Evolutionary conservation across 768 basidiomycete species (phyloP).

Genomic region (Xerocomus spinulosus): DNA sequence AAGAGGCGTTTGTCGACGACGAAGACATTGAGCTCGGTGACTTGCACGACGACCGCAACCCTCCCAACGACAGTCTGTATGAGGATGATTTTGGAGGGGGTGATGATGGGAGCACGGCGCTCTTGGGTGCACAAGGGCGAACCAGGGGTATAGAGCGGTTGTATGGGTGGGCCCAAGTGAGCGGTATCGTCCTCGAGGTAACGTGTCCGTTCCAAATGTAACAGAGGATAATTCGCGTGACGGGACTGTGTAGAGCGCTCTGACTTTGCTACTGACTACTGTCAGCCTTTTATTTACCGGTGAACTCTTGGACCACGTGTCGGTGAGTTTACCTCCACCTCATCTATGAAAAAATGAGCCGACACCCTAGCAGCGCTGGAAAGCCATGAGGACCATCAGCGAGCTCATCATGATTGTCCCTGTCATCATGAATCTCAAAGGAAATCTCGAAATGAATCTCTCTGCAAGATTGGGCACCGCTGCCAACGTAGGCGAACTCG

Average conservation of each 20-base stretch:
- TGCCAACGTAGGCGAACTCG: slow-evolving; percentile 89
- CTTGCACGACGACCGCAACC: slow-evolving; percentile 25
- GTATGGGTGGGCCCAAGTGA: slow-evolving; percentile 50
- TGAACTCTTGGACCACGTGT: slow-evolving; percentile 80
- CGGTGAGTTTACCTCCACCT: slow-evolving; percentile 47
- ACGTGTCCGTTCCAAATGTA: slow-evolving; percentile 15
- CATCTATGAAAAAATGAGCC: slow-evolving; percentile 2
- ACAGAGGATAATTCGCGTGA: not conserved
- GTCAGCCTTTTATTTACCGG: slow-evolving; percentile 87
- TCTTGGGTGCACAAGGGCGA: slow-evolving; percentile 37
- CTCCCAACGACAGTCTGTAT: slow-evolving; percentile 17
- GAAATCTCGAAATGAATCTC: slow-evolving; percentile 99
- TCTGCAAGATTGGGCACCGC: slow-evolving; percentile 94
- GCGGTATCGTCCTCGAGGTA: slow-evolving; percentile 70
- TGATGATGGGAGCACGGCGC: slow-evolving; percentile 41
- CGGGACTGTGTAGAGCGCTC: slow-evolving; percentile 58
- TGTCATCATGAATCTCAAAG: slow-evolving; percentile 91
- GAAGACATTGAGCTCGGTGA: slow-evolving; percentile 31
- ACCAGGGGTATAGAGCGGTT: slow-evolving; percentile 26
- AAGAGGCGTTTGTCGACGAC: not conserved
- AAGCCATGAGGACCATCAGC: slow-evolving; percentile 83
- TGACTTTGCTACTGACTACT: slow-evolving; percentile 80
- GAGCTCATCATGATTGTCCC: slow-evolving; percentile 97
- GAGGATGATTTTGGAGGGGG: slow-evolving; percentile 35
- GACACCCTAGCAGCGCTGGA: slow-evolving; percentile 61